Percentiles rank a stretch among this genome's conserved stretches.
Conservation (phyloP, 768 basidiomycete genomes). For the Mycena olivaceomarginata region DNA sequence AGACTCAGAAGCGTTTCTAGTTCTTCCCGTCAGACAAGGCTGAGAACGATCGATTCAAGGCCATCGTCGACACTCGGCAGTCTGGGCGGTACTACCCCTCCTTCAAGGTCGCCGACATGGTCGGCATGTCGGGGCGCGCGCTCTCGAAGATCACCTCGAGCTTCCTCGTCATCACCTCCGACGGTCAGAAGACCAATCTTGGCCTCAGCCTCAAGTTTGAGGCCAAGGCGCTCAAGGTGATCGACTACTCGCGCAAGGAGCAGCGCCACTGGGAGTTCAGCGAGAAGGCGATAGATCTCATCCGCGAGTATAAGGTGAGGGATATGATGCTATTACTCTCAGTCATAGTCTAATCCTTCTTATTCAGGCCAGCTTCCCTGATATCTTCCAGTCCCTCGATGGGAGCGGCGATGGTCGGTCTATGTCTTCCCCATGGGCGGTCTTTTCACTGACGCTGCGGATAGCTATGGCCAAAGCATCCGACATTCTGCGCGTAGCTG, state of each 20-base stretch:
- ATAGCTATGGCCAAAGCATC: constrained; percentile 86
- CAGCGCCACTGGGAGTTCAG: constrained; percentile 95
- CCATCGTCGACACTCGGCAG: constrained; percentile 72
- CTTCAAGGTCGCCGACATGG: constrained; percentile 83
- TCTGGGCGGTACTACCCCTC: constrained; percentile 84
- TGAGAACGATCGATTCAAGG: constrained; percentile 88
- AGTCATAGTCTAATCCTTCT: neutral
- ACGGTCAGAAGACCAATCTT: constrained; percentile 89
- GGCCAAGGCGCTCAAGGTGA: constrained; percentile 93
- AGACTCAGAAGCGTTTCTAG: constrained; percentile 59
- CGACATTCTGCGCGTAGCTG: constrained; percentile 70
- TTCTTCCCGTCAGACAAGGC: constrained; percentile 91
- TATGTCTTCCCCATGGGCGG: neutral
- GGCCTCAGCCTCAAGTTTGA: constrained; percentile 98
- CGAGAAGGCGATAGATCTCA: constrained; percentile 87
- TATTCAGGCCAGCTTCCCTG: constrained; percentile 84
- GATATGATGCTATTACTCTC: neutral
- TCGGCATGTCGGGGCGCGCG: constrained; percentile 86
- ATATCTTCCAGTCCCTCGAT: constrained; percentile 86
- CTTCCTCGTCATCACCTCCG: constrained; percentile 89
- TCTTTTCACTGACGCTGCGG: constrained; percentile 18
- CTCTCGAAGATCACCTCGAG: constrained; percentile 95
- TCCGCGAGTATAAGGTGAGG: constrained; percentile 89
- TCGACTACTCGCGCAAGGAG: constrained; percentile 93
- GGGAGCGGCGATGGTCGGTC: constrained; percentile 80